These are phyloP conservation scores for Gossypium bickii DNA, from an alignment of 345 rosid species.

Conservation along the genomic window DNA sequence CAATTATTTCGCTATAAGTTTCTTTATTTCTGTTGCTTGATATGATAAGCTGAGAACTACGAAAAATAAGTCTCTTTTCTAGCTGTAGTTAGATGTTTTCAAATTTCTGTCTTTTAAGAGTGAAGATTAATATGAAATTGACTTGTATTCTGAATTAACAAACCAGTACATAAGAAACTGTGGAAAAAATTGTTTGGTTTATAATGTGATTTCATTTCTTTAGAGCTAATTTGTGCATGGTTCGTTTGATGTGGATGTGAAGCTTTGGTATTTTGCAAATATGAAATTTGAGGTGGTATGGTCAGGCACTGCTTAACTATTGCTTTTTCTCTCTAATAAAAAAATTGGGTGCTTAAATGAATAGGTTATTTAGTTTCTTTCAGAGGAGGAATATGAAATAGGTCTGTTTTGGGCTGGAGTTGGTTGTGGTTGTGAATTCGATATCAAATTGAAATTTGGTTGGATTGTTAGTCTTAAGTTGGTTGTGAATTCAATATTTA, in stretches of 20 bases:
- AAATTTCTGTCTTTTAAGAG: not conserved
- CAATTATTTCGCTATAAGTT: not conserved
- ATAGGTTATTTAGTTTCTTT: not conserved
- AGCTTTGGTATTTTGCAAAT: no score
- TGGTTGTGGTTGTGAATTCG: not conserved
- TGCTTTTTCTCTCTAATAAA: not conserved
- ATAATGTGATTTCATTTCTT: not conserved
- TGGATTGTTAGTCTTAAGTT: not conserved
- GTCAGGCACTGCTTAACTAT: no score
- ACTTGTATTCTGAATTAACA: not conserved
- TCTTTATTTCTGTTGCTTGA: not conserved
- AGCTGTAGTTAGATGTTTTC: not conserved
- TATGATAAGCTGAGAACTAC: no score
- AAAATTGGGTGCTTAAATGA: not conserved
- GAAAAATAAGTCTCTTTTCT: no score
- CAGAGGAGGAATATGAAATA: not conserved
- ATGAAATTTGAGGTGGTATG: not conserved
- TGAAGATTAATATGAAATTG: not conserved
- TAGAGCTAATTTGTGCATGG: not conserved
- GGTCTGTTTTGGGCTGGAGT: not conserved
- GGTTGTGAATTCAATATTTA: no score
- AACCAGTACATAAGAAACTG: not conserved
- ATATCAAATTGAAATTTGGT: not conserved
- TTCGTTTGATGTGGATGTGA: not conserved
- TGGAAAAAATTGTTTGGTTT: not conserved